Base-by-base conservation (phyloP, 2,329 filamentous ascomycete species). In the Huntiella omanensis region DNA sequence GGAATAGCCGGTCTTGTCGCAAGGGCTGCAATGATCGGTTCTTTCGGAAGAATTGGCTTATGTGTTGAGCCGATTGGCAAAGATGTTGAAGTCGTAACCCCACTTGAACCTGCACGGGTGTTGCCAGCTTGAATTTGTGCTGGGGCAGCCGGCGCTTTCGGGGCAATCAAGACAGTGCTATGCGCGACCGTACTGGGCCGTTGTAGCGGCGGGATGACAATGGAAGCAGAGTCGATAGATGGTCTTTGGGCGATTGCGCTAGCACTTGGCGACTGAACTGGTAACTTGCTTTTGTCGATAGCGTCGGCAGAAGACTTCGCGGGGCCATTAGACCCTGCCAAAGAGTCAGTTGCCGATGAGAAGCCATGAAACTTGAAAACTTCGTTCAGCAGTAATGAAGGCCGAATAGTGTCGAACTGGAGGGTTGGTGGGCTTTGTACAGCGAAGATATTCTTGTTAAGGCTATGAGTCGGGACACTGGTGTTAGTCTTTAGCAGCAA, bases 371-470 rank as follows among this genome's bases (percentile, higher is more conserved):
- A 49, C n/a, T 46, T 43, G 28, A 46, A 43, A 22, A 46, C 43
- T 22, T 49, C 43, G 15, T 41, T 49, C 5, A 42, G 33, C 7
- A 37, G 42, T 11, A 49, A 19, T 15, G 48, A 46, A 11, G 48
- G 39, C 19, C 40, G 43, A 15, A 49, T 49, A 13, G 43, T 49
- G 28, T 49, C 48, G 39, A 49, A 39, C 32, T 39, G 37, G 16
- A 49, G 48, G 22, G 33, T 49, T 11, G 48, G 48, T 43, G 48
- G 48, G 33, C 33, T 45, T 19, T 49, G 48, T 11, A 49, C 32
- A 15, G 48, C 40, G 33, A 49, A 49, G 11, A 49, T 46, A 36
- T 49, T 40, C 33, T 49, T 46, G 16, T 49, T 49, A 8, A 46
- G 43, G 36, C 48, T 49, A 17, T 5, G n/a, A 17, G 7, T 6